Base-by-base conservation (phyloP, 1,139 yeast genomes). In the Diutina scorzettiae region DNA sequence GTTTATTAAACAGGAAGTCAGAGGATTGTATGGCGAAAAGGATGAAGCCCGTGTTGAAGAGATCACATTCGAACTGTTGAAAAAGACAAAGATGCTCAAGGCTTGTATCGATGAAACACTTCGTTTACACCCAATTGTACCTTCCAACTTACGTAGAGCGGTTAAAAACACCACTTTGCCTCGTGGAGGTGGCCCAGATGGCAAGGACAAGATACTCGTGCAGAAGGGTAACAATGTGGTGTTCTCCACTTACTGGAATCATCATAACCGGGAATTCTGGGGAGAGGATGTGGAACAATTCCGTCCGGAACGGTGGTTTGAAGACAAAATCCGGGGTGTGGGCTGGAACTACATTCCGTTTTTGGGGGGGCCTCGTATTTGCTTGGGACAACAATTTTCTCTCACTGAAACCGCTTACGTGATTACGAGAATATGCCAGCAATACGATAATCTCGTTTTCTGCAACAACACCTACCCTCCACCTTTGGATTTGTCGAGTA, bases 331-430 rank as follows among this genome's bases (percentile, higher is more conserved):
- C n/a, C 6, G 20, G 33, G n/a, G 14, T 30, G 19, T 18, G 16
- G 34, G 32, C 14, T 41, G 34, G 40, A 17, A 39, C 18, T 41
- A 34, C 19, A n/a, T 28, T 17, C 32, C 78, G 6, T 73, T 73
- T 59, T 74, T 74, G 49, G 80, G 79, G 40, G 81, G 81, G 6
- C 80, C 81, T 25, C 60, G 81, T 44, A 73, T 74, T 44, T 75
- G 81, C 50, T 58, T 74, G 42, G 39, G 41, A 19, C 41, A 39
- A 20, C 41, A 39, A 17, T 16, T 39, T 17, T 33, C 41, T 14
- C 23, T 39, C 11, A 30, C 28, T 9, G 25, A 37, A 24, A 30
- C 25, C 19, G 32, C 43, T n/a, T 30, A 37, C 14, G 8, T 42
- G 19, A 40, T 30, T 27, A 25, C 39, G 27, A n/a, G 41, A 11